phyloP scores from a whole-genome alignment of 495 filamentous ascomycete species.

The Talaromyces wortmannii region DNA sequence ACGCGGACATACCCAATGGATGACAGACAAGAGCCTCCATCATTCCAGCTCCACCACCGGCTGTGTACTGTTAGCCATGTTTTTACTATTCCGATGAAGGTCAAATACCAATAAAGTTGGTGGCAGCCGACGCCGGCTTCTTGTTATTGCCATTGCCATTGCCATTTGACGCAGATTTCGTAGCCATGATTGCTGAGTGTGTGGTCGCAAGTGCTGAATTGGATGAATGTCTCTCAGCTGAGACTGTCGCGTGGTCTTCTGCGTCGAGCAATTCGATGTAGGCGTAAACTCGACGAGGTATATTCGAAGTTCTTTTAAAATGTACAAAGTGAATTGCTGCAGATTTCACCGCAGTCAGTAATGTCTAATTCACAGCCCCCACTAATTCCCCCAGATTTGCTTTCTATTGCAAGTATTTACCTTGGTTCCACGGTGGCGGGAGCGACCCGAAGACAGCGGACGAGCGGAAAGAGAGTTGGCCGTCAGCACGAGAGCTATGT shows the following conservation, averaged over 20 bases:
- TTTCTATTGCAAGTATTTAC: background rate
- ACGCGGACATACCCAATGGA: slow-evolving; percentile 64
- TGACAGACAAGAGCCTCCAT: slow-evolving; percentile 98
- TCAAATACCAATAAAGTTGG: slow-evolving; percentile 83
- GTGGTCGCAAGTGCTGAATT: background rate
- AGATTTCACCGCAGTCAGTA: background rate
- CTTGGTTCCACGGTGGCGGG: background rate
- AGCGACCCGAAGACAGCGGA: background rate
- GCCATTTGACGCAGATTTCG: slow-evolving; percentile 51
- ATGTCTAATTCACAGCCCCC: background rate
- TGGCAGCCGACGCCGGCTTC: slow-evolving; percentile 77
- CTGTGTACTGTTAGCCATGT: slow-evolving; percentile 32
- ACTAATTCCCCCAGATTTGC: background rate
- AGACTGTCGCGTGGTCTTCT: too few relatives aligned
- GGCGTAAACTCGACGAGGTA: background rate
- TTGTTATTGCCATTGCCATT: slow-evolving; percentile 65
- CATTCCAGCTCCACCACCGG: slow-evolving; percentile 97
- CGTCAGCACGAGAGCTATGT: background rate
- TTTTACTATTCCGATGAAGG: background rate
- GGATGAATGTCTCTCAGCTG: too few relatives aligned
- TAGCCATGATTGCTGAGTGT: slow-evolving; percentile 47
- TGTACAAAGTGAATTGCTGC: background rate
- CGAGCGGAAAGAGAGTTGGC: background rate
- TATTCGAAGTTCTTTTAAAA: background rate
- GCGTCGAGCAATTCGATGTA: too few relatives aligned